Percentiles rank a stretch among this genome's conserved stretches.
Conservation (phyloP, 345 rosid genomes). For the Arabis alpina region DNA sequence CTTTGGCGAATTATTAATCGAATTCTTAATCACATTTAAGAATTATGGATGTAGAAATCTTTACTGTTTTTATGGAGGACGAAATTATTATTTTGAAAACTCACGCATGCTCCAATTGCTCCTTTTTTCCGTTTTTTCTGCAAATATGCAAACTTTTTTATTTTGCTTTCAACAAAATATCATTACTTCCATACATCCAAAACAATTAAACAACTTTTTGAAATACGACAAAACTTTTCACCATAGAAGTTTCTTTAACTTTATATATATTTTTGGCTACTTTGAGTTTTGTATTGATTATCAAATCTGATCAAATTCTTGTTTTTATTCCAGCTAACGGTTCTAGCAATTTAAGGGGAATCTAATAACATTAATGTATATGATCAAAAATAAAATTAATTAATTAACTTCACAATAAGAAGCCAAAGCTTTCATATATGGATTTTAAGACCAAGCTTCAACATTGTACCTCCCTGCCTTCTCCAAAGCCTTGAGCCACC, state of each 20-base stretch:
- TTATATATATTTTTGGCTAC: not conserved
- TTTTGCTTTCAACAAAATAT: no score
- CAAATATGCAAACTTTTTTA: no score
- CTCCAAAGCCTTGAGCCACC: conserved; percentile 71
- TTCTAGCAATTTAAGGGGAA: not conserved
- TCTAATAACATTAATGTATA: not conserved
- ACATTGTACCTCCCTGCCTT: conserved; percentile 83
- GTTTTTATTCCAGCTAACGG: not conserved
- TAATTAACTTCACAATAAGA: not conserved
- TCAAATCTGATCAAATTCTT: not conserved
- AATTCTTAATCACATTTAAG: not conserved
- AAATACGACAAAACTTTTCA: not conserved
- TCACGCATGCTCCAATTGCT: conserved; percentile 26
- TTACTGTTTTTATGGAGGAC: not conserved
- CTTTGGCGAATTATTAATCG: no score
- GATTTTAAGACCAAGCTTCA: conserved; percentile 87
- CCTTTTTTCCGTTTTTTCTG: not conserved
- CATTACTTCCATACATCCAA: no score
- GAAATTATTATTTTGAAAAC: not conserved
- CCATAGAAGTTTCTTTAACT: not conserved
- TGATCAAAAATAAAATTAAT: not conserved
- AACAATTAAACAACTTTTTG: no score
- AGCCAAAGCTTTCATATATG: not conserved
- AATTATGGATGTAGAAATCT: not conserved
- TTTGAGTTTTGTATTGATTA: not conserved